A percentile compares a stretch with the other conserved stretches of the same genome.
phyloP scores from a whole-genome alignment of 2,329 filamentous ascomycete genomes.

The Akanthomyces dipterigenus region DNA sequence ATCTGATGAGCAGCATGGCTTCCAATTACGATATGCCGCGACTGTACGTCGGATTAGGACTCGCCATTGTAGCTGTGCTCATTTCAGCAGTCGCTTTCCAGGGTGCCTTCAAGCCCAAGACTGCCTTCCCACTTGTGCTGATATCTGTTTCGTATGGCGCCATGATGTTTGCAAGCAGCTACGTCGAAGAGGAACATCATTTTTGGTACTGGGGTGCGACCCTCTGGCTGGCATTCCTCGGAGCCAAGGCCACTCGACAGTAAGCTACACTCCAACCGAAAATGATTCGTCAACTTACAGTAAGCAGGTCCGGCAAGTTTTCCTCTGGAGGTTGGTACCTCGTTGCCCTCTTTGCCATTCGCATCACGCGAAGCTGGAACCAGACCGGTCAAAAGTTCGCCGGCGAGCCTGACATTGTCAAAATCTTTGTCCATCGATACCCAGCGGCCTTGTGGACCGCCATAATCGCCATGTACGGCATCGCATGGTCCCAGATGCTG shows the following conservation, averaged over 20 bases:
- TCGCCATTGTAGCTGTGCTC: constrained; percentile 36
- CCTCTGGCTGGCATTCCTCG: constrained; percentile 57
- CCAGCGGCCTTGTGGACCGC: constrained; percentile 67
- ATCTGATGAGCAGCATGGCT: constrained; percentile 77
- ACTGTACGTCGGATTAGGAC: constrained; percentile 42
- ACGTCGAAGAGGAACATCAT: constrained; percentile 96
- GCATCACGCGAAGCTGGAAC: constrained; percentile 77
- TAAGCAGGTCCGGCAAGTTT: constrained; percentile 20
- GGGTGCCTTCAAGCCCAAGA: background rate
- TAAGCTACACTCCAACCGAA: constrained; percentile 16
- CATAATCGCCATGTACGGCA: constrained; percentile 61
- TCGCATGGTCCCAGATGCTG: constrained; percentile 43
- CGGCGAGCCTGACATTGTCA: constrained; percentile 81
- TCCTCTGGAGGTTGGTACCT: constrained; percentile 26
- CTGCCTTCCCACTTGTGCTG: constrained; percentile 34
- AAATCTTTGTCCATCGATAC: constrained; percentile 57
- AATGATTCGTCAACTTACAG: constrained; percentile 11
- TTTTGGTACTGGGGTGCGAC: constrained; percentile 94
- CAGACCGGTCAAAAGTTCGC: constrained; percentile 96
- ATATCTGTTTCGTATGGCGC: constrained; percentile 59
- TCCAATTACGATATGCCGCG: constrained; percentile 79
- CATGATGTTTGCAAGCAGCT: constrained; percentile 98
- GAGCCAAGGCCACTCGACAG: constrained; percentile 39
- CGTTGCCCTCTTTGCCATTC: constrained; percentile 52
- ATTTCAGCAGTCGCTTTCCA: constrained; percentile 12